These are phyloP conservation scores for Murraya paniculata DNA, from an alignment of 345 rosid genomes.

Conservation along the genomic window DNA sequence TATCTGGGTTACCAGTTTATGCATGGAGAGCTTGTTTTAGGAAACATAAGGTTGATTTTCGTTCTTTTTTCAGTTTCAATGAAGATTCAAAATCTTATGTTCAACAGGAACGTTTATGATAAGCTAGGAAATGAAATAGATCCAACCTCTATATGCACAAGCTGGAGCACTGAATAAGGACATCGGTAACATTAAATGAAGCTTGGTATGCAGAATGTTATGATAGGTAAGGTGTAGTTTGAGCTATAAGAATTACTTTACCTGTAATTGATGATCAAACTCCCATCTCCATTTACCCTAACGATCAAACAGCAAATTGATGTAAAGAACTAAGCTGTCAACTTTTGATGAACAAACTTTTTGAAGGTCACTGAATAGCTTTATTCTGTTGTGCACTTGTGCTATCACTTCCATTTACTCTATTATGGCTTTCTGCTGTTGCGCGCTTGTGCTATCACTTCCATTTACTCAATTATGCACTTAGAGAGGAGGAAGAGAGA, in stretches of 20 bases:
- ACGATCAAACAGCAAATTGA: not conserved
- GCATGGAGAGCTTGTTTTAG: not conserved
- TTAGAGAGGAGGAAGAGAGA: no score
- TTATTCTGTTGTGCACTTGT: no score
- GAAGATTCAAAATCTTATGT: not conserved
- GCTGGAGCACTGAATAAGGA: not conserved
- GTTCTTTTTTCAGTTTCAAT: not conserved
- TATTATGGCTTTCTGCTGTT: not conserved
- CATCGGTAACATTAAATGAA: not conserved
- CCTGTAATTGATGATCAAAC: not conserved
- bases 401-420: no score
- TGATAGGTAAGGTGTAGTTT: not conserved
- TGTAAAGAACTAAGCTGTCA: not conserved
- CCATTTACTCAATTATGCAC: no score
- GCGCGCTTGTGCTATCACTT: no score
- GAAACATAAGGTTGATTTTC: not conserved
- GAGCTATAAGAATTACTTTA: not conserved
- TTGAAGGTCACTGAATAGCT: not conserved
- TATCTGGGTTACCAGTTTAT: not conserved
- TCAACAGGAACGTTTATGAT: not conserved
- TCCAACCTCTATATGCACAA: not conserved
- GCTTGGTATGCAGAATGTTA: not conserved
- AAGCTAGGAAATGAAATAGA: not conserved
- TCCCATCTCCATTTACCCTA: not conserved
- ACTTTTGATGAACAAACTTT: not conserved